phyloP scores from a whole-genome alignment of 2,329 filamentous ascomycete genomes.

The Apiospora rasikravindrae region DNA sequence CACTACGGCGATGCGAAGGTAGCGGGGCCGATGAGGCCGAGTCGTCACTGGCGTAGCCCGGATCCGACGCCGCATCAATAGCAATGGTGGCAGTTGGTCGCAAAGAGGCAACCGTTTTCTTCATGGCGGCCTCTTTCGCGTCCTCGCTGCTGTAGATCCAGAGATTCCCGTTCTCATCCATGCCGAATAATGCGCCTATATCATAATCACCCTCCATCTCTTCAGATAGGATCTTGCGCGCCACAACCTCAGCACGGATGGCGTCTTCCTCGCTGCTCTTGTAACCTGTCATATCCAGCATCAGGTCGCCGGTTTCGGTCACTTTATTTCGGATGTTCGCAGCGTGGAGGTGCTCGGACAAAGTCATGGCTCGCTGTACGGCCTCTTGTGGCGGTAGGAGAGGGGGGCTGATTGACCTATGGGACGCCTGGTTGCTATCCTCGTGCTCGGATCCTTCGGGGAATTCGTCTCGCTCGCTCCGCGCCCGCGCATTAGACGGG shows the following conservation, averaged over 20 bases:
- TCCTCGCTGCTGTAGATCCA: conserved; percentile 99
- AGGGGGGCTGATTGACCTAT: conserved; percentile 78
- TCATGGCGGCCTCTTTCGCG: conserved; percentile 86
- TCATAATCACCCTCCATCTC: conserved; percentile 95
- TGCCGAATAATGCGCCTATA: conserved; percentile 92
- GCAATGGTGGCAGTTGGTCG: conserved; percentile 56
- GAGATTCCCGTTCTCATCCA: conserved; percentile 94
- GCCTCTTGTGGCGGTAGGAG: conserved; percentile 75
- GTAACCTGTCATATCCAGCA: conserved; percentile 98
- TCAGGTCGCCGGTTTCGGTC: conserved; percentile 91
- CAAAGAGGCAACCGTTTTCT: conserved; percentile 60
- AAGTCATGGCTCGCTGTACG: conserved; percentile 78
- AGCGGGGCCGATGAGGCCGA: conserved; percentile 56
- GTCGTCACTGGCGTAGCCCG: conserved; percentile 93
- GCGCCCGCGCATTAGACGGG: conserved; percentile 49
- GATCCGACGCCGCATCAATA: conserved; percentile 87
- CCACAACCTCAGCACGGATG: conserved; percentile 88
- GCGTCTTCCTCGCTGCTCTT: conserved; percentile 94
- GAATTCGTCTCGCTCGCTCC: conserved; percentile 37
- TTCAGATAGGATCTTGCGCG: conserved; percentile 88
- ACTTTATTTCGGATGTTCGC: conserved; percentile 93
- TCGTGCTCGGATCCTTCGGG: conserved; percentile 45
- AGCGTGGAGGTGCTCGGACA: conserved; percentile 85
- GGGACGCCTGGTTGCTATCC: conserved; percentile 48
- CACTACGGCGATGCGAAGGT: conserved; percentile 64